Base-by-base conservation (phyloP, 148 eudicot species). In the Pharnaceum exiguum region DNA sequence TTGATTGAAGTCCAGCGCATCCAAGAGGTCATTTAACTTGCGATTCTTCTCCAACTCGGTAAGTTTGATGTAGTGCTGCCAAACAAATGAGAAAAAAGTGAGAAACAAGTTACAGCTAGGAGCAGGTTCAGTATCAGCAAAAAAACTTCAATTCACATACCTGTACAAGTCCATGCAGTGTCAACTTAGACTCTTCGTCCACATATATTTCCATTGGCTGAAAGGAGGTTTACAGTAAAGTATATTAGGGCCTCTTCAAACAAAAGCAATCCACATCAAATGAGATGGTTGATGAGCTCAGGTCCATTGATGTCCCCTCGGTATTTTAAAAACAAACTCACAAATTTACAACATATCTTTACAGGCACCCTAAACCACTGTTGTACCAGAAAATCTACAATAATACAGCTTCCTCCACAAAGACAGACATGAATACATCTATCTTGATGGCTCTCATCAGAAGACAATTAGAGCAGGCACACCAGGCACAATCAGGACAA, bases 201-300 rank as follows among this genome's bases (percentile, higher is more conserved):
- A 93, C 98, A 75, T 93, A 93, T 64, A 93, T 93, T 75, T 93
- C 98, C 98, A 81, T 76, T 30, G 97, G 97, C 97, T 90, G 97
- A 71, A 87, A 84, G 71, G 79, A 78, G n/a, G n/a, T 78, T 82
- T 77, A 82, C 48, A 72, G 75, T 70, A 84, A 82, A 84, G 70
- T 73, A 77, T 70, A 73, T 88, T 88, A 88, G 89, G 74, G 73
- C 75, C 72, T 73, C 78, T 46, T 50, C 79, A 79, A 69, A 71
- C 74, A 74, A 72, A 85, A 71, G 79, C 72, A 75, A 78, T 77
- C 91, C 88, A 82, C 51, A 84, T 59, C 77, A 79, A 87, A 76
- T 71, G 86, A 81, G 82, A 80, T 62, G 76, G 75, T 36, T 60
- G 93, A 66, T 63, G 74, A 71, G 49, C n/a, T n/a, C 76, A 59